Base-by-base conservation (phyloP, 225 moss, liverwort and hornwort genomes). In the Rhytidiadelphus loreus region DNA sequence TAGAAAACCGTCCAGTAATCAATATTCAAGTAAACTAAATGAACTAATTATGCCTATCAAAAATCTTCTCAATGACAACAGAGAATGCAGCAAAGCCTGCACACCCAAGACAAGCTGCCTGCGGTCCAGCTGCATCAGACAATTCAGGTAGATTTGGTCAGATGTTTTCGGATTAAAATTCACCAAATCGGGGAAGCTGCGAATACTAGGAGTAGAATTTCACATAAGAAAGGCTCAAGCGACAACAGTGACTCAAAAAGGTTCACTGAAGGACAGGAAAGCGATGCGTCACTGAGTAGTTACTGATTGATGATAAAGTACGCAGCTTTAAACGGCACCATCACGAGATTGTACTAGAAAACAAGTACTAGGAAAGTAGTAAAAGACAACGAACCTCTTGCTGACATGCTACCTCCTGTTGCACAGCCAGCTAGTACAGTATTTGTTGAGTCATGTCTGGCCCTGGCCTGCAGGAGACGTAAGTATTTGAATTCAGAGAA, bases 61-160 rank as follows among this genome's bases (percentile, higher is more conserved):
- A 88, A 84, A 99, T 77, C 93, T 99, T 99, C 90, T 99, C 99
- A 86, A 99, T 96, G 16, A 92, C 90, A 69, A 99, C 99, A 83
- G 99, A 99, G 88, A 99, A 99, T 65, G 99, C 95, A 58, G 99
- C 96, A 89, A 99, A 99, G 85, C 99, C 99, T 79, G 97, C 99
- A 91, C 99, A 99, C 53, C 99, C 99, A 52, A 99, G 92, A 87
- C 99, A 99, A 30, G 99, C 91, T 80, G 99, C 99, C 91, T 99
- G 97, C 23, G 96, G 94, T 90, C 99, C 97, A 91, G 99, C 99
- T 97, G 96, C 89, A 93, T 65, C 80, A 88, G 52, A 83, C 88
- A 89, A 85, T 58, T 59, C 70, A 88, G 7, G 35, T 56, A 68
- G 26, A 66, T 30, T 90, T 74, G 53, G 75, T 92, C 58, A 91